phyloP scores from a whole-genome alignment of 2,329 filamentous ascomycete species.

The Penicillium brasilianum region DNA sequence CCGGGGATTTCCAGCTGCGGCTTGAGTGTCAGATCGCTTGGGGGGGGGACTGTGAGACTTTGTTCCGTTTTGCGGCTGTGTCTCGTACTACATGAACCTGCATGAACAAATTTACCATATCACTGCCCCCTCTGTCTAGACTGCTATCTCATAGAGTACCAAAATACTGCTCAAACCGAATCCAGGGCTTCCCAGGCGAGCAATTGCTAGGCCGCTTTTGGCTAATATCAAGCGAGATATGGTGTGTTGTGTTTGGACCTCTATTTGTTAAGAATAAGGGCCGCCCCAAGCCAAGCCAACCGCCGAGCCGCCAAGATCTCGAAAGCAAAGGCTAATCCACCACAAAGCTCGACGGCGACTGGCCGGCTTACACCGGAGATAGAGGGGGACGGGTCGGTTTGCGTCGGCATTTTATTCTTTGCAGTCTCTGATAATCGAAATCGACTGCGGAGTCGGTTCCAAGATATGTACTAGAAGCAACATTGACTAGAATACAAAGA shows the following conservation, averaged over 20 bases:
- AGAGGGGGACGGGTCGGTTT: constrained; percentile 14
- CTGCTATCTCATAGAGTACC: background rate
- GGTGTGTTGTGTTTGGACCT: too few species aligned
- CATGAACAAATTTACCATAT: background rate
- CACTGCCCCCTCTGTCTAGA: background rate
- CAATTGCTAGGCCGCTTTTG: too few species aligned
- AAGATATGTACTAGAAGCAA: background rate
- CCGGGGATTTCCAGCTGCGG: background rate
- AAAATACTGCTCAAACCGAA: too few species aligned
- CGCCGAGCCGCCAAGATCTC: constrained; percentile 21
- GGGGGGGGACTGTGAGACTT: background rate
- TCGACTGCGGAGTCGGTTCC: background rate
- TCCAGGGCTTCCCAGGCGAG: too few species aligned
- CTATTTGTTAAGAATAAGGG: too few species aligned
- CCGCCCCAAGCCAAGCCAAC: constrained; percentile 7
- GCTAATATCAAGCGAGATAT: too few species aligned
- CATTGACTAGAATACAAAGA: background rate
- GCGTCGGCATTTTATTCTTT: constrained; percentile 8
- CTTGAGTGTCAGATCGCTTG: background rate
- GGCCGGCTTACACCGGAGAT: constrained; percentile 1
- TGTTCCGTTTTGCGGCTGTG: constrained; percentile 2
- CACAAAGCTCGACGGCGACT: background rate
- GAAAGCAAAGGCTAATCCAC: constrained; percentile 15
- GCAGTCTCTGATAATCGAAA: background rate
- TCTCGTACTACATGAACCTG: background rate